These are phyloP conservation scores for Phytophthora colocasiae DNA, from an alignment of 352 stramenopile genomes.

Conservation along the genomic window DNA sequence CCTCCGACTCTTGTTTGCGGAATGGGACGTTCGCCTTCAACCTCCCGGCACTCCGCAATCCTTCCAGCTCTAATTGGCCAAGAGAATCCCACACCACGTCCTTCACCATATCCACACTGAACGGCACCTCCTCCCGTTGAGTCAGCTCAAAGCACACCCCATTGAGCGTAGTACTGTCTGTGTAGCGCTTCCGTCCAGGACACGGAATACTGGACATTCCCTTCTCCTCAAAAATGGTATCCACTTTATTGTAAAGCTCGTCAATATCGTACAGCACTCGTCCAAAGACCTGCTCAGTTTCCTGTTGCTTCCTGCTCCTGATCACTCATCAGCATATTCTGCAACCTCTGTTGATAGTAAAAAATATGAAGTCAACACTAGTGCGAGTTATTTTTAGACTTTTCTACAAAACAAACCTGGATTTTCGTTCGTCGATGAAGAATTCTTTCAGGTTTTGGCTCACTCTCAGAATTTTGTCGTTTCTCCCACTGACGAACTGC, in stretches of 20 bases:
- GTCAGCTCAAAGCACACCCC: constrained; percentile 7
- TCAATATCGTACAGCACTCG: not conserved
- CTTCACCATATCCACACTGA: not conserved
- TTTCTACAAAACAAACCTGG: not conserved
- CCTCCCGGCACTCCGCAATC: not conserved
- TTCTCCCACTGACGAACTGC: constrained; percentile 1
- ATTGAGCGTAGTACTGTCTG: constrained; percentile 1
- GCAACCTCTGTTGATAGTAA: not conserved
- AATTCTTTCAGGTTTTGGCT: constrained; percentile 13
- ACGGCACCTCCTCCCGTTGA: not conserved
- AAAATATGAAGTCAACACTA: not conserved
- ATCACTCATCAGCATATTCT: not conserved
- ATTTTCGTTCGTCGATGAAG: constrained; percentile 15
- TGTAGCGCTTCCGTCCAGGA: not conserved
- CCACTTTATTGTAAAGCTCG: not conserved
- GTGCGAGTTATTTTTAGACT: not conserved
- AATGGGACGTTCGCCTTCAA: not conserved
- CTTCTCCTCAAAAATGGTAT: not conserved
- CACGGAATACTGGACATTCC: constrained; percentile 2
- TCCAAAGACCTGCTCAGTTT: not conserved
- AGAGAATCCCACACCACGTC: constrained; percentile 1
- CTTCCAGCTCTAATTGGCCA: constrained; percentile 4
- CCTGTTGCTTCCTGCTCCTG: not conserved
- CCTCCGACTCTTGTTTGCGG: not conserved
- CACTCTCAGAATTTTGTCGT: constrained; percentile 8